Percentiles rank a stretch among this genome's conserved stretches.
phyloP scores from a whole-genome alignment of 164 flowering plant species.

The Nelumbo lutea region DNA sequence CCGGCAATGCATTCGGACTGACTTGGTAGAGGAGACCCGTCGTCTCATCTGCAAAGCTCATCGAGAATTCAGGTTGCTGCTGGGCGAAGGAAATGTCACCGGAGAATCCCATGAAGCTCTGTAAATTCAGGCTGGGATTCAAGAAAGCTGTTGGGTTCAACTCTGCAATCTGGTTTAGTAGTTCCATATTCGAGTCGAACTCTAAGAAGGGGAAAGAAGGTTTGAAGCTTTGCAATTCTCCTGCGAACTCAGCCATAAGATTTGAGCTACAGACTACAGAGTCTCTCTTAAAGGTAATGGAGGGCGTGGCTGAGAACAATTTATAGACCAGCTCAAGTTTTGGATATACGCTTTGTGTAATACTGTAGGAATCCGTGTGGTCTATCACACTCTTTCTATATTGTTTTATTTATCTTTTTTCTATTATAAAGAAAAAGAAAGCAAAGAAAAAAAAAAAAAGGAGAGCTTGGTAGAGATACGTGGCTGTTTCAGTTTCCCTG shows the following conservation, averaged over 20 bases:
- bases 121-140: conserved; percentile 16
- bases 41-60: conserved; percentile 5
- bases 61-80: conserved; percentile 22
- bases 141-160: conserved; percentile 13
- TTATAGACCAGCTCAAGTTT: background rate
- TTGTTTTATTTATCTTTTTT: background rate
- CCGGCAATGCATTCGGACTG: conserved; percentile 12
- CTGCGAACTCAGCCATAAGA: conserved; percentile 27
- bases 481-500: conserved; percentile 11
- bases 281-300: conserved; percentile 7
- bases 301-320: background rate
- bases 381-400: background rate
- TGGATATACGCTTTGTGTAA: background rate
- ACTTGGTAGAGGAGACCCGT: conserved; percentile 2
- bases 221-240: conserved; percentile 26
- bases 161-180: conserved; percentile 21
- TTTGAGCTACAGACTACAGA: conserved; percentile 8
- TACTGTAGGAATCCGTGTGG: background rate
- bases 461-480: conserved; percentile 5
- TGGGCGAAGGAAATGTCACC: conserved; percentile 18
- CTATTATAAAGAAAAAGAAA: too few relatives aligned
- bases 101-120: conserved; percentile 22
- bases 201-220: conserved; percentile 25
- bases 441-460: background rate
- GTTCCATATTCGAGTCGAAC: conserved; percentile 32